Conservation (phyloP, 768 basidiomycete genomes). For the Trametes gibbosa region DNA sequence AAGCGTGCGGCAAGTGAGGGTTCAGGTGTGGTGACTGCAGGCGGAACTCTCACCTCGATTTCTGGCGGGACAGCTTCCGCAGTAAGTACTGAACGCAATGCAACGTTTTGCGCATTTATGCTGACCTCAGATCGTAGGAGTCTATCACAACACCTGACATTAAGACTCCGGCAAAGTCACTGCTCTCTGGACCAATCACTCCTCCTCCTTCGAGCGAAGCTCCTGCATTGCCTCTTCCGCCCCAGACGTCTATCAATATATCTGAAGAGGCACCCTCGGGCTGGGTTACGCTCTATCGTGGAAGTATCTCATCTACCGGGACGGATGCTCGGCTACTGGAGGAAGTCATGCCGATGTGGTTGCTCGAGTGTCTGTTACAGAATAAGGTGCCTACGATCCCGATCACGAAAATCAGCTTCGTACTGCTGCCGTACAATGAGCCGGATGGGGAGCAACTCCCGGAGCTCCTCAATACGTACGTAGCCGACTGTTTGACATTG, state of each 20-base stretch:
- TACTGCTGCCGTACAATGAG: conserved; percentile 76
- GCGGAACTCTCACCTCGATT: conserved; percentile 7
- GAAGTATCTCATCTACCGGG: conserved; percentile 57
- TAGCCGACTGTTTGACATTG: conserved; percentile 18
- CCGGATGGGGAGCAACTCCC: conserved; percentile 61
- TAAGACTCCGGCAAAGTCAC: conserved; percentile 51
- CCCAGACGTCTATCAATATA: conserved; percentile 66
- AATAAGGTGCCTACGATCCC: conserved; percentile 55
- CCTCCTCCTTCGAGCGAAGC: conserved; percentile 74
- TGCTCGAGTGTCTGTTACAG: conserved; percentile 80
- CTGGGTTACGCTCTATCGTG: conserved; percentile 76
- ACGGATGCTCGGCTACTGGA: conserved; percentile 60
- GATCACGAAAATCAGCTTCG: conserved; percentile 81
- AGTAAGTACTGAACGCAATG: conserved; percentile 23
- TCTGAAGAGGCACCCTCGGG: conserved; percentile 77
- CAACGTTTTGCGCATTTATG: background rate
- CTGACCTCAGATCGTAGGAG: conserved; percentile 15
- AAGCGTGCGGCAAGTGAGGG: conserved; percentile 35
- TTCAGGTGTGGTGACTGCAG: conserved; percentile 16
- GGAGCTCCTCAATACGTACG: conserved; percentile 83
- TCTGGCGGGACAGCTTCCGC: conserved; percentile 18
- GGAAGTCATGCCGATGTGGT: conserved; percentile 80
- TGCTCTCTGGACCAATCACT: conserved; percentile 53
- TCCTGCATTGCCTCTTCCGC: conserved; percentile 60
- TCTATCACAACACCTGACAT: conserved; percentile 17